phyloP scores from a whole-genome alignment of 164 flowering plant genomes.

The Litsea cubeba region DNA sequence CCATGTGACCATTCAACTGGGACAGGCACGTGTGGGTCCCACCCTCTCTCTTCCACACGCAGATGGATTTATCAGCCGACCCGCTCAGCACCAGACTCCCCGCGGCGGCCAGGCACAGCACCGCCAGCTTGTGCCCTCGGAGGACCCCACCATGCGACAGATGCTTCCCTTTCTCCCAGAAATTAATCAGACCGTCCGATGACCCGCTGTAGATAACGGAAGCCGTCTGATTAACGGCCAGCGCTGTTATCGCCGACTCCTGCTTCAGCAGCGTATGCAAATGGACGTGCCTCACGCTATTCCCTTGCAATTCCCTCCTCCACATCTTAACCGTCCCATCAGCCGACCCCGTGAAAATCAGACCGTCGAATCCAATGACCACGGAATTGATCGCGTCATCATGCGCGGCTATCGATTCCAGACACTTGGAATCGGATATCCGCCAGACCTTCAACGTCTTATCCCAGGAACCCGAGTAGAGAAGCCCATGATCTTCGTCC shows the following conservation, averaged over 20 bases:
- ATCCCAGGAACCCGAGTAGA: slow-evolving; percentile 92
- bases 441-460: slow-evolving; percentile 81
- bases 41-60: slow-evolving; percentile 72
- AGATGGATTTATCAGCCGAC: slow-evolving; percentile 75
- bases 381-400: slow-evolving; percentile 86
- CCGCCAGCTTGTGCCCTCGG: slow-evolving; percentile 75
- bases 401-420: slow-evolving; percentile 76
- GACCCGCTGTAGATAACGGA: slow-evolving; percentile 64
- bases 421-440: slow-evolving; percentile 59
- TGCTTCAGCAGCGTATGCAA: slow-evolving; percentile 47
- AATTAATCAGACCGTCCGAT: slow-evolving; percentile 76
- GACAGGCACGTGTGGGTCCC: slow-evolving; percentile 56
- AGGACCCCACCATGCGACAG: slow-evolving; percentile 63
- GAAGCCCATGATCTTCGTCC: slow-evolving; percentile 43
- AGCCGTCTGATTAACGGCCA: slow-evolving; percentile 37
- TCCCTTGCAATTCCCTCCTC: slow-evolving; percentile 46
- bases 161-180: slow-evolving; percentile 62
- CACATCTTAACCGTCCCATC: slow-evolving; percentile 83
- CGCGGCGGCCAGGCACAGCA: slow-evolving; percentile 62
- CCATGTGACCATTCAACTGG: slow-evolving; percentile 64
- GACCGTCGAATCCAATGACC: slow-evolving; percentile 39
- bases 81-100: slow-evolving; percentile 71
- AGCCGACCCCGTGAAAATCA: slow-evolving; percentile 80
- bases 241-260: slow-evolving; percentile 74
- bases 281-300: slow-evolving; percentile 33